Conservation (phyloP, 192 early-diverging fungal species). For the Coemansia sp. region DNA sequence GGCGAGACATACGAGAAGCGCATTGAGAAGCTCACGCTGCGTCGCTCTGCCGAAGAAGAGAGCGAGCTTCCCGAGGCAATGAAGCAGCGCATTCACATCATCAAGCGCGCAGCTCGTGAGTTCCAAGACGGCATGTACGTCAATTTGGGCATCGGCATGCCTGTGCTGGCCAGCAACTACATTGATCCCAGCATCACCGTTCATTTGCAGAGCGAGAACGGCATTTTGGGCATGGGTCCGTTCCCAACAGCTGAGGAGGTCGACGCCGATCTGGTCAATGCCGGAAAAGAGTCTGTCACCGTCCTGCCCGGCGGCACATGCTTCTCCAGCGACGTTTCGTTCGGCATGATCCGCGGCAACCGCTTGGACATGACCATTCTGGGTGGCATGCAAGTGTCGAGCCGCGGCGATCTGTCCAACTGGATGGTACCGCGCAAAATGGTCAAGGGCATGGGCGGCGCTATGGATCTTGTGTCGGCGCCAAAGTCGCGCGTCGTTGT, state of each 20-base stretch:
- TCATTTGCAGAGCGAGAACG: conserved; percentile 78
- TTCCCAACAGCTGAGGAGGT: conserved; percentile 70
- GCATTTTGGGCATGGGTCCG: conserved; percentile 74
- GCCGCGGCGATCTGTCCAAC: conserved; percentile 75
- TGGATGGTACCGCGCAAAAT: conserved; percentile 86
- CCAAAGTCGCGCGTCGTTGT: conserved; percentile 71
- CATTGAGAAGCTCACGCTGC: conserved; percentile 65
- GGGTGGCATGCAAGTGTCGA: conserved; percentile 76
- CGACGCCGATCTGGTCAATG: conserved; percentile 79
- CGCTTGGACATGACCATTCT: conserved; percentile 76
- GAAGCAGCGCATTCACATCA: conserved; percentile 66
- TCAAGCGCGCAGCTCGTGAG: conserved; percentile 74
- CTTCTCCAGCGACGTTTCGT: conserved; percentile 75
- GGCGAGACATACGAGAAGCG: conserved; percentile 71
- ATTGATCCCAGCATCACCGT: conserved; percentile 68
- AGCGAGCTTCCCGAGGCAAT: conserved; percentile 31
- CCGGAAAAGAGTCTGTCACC: conserved; percentile 79
- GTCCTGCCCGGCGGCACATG: conserved; percentile 65
- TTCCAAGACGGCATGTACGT: conserved; percentile 75
- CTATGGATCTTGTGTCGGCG: conserved; percentile 77
- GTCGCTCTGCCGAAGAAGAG: conserved; percentile 39
- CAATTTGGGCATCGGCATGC: conserved; percentile 79
- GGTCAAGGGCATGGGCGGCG: conserved; percentile 83
- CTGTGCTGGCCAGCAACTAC: conserved; percentile 75
- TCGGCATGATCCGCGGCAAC: conserved; percentile 78